A percentile compares a stretch with the other conserved stretches of the same genome.
Conservation (phyloP, 208 protist species). For the Crithidia mellificae region DNA sequence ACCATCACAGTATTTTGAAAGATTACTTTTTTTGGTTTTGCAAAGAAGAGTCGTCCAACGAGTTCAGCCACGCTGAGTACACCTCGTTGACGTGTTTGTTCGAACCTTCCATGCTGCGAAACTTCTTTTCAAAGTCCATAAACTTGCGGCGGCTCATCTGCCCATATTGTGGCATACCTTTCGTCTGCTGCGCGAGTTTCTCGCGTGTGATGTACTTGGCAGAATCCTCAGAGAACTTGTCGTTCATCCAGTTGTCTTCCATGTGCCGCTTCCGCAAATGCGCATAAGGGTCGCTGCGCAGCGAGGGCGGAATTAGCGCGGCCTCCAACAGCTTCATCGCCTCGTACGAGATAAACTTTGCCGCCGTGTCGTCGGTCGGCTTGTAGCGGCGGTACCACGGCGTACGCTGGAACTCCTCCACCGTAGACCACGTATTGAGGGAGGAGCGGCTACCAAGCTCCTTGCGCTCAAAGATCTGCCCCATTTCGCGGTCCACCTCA, state of each 20-base stretch:
- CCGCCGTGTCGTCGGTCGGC: conserved; percentile 75
- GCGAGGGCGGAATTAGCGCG: conserved; percentile 78
- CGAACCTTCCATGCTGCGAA: conserved; percentile 49
- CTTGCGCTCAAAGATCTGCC: conserved; percentile 83
- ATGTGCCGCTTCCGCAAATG: conserved; percentile 89
- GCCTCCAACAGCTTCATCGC: conserved; percentile 83
- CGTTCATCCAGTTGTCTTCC: conserved; percentile 92
- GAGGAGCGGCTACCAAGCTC: conserved; percentile 61
- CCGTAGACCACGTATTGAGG: conserved; percentile 84
- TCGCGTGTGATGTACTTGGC: conserved; percentile 75
- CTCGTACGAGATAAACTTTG: conserved; percentile 90
- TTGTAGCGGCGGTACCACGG: conserved; percentile 89
- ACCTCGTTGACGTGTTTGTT: conserved; percentile 80
- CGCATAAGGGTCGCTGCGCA: conserved; percentile 80
- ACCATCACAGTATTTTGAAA: too few relatives aligned
- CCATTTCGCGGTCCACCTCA: conserved; percentile 79
- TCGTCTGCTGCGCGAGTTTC: conserved; percentile 76
- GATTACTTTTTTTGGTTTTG: conserved; percentile 5
- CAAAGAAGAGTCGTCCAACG: conserved; percentile 18
- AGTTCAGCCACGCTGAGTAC: conserved; percentile 82
- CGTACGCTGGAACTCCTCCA: conserved; percentile 90
- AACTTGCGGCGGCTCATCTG: conserved; percentile 70
- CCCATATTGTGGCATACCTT: conserved; percentile 78
- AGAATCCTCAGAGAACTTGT: conserved; percentile 82
- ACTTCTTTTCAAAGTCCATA: conserved; percentile 78